Percentiles rank a stretch among this genome's conserved stretches.
Conservation (phyloP, 148 eudicot genomes). For the Dianthus caryophyllus region DNA sequence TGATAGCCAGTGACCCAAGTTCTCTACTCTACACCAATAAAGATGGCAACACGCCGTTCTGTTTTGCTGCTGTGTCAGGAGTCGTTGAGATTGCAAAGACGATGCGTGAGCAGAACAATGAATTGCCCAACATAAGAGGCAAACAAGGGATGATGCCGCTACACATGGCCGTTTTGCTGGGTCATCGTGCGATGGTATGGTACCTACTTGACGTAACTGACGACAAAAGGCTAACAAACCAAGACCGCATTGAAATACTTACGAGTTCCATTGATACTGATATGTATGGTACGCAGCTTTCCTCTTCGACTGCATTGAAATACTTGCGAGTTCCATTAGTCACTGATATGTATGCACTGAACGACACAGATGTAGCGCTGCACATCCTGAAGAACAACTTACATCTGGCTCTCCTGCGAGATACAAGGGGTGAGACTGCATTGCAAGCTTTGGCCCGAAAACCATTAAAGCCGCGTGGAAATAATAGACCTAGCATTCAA, state of each 20-base stretch:
- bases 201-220: slow-evolving; percentile 18
- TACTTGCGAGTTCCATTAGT: too few species aligned
- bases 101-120: slow-evolving; percentile 15
- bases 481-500: slow-evolving; percentile 11
- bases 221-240: not conserved
- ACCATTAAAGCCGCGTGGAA: slow-evolving; percentile 4
- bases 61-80: slow-evolving; percentile 24
- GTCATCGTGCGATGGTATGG: slow-evolving; percentile 21
- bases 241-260: slow-evolving; percentile 18
- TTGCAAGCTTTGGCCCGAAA: slow-evolving; percentile 24
- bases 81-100: not conserved
- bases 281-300: slow-evolving; percentile 14
- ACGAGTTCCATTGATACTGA: slow-evolving; percentile 17
- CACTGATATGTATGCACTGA: not conserved
- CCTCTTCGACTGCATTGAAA: too few species aligned
- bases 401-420: slow-evolving; percentile 13
- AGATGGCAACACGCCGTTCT: slow-evolving; percentile 21
- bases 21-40: slow-evolving; percentile 12
- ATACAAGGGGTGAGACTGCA: slow-evolving; percentile 22
- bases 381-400: slow-evolving; percentile 11
- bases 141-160: slow-evolving; percentile 27
- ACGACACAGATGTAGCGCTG: slow-evolving; percentile 20
- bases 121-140: slow-evolving; percentile 21
- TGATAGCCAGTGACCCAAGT: not conserved
- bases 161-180: slow-evolving; percentile 22